Evolutionary conservation across 441 rosid species (phyloP), one percentile per base, ranked within the genome.

Genomic region (Pelargonium myrrhifolium): DNA sequence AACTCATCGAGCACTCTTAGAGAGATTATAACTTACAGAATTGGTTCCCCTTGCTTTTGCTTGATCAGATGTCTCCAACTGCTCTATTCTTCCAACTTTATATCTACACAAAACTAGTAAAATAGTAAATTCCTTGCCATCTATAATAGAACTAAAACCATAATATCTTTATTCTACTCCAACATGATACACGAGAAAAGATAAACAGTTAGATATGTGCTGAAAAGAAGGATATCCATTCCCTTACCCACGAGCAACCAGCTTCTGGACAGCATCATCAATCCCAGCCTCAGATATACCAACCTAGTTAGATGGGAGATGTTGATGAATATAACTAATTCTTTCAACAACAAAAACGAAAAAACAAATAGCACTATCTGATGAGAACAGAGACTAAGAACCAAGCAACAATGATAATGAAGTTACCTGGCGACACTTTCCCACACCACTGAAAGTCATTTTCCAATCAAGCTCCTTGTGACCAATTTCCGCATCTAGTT

Each of bases 401-500:
- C 68, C 40, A 69, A 60, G 21, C 71, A 73, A 69, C 26, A 9
- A 55, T 20, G 64, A 56, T 37, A 51, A 58, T 43, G 37, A 65
- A 62, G 21, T 75, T 58, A 94, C 99, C 93, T 93, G 99, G 66
- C 97, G 88, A 84, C 99, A 94, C 83, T 89, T 88, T 68, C 97
- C 97, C 31, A 91, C 99, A 18, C 99, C 97, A 20, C 97, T 91
- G 64, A 82, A 62, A 61, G 99, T 94, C 78, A 91, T 88, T 79
- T 94, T 94, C 99, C 99, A 94, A 73, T 87, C 97, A 73, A 94
- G 86, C 79, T 89, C 99, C 74, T 83, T 87, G 73, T 94, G 96
- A 42, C 97, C 99, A 80, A 87, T 70, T 80, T 91, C 99, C 77
- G 99, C 99, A 86, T 94, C 99, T 56, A 89, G 72, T 80, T 94